Evolutionary conservation across 1,139 yeast species (phyloP).

Genomic region (Zygoascus meyerae): DNA sequence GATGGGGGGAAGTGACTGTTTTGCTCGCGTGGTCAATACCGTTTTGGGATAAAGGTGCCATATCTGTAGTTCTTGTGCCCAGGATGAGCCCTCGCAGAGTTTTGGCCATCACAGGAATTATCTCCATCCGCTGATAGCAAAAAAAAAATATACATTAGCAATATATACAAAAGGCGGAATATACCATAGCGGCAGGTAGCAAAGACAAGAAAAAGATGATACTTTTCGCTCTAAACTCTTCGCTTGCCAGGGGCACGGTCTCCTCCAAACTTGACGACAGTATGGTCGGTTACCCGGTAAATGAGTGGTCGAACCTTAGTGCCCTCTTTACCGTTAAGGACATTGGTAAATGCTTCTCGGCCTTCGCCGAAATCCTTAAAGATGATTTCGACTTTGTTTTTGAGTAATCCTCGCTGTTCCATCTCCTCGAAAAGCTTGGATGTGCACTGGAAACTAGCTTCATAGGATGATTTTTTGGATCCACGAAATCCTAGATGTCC

Average conservation of each 20-base stretch:
- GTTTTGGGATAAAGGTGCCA: too few relatives aligned
- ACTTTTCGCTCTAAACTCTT: conserved; percentile 47
- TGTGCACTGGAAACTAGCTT: conserved; percentile 87
- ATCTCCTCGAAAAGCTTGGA: conserved; percentile 67
- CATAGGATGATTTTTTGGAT: conserved; percentile 73
- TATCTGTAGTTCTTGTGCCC: too few relatives aligned
- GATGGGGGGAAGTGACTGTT: too few relatives aligned
- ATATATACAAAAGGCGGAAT: not conserved
- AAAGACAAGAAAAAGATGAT: too few relatives aligned
- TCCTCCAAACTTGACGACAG: conserved; percentile 89
- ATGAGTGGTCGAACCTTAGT: conserved; percentile 56
- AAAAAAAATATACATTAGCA: not conserved
- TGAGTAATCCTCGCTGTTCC: conserved; percentile 46
- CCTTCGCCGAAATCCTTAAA: conserved; percentile 85
- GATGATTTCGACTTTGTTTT: conserved; percentile 50
- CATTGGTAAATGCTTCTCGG: conserved; percentile 77
- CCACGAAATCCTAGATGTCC: conserved; percentile 41
- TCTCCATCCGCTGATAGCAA: not conserved
- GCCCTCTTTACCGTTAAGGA: conserved; percentile 89
- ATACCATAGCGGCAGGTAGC: not conserved
- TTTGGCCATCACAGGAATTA: too few relatives aligned
- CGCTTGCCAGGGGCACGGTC: conserved; percentile 77
- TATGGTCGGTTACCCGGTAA: conserved; percentile 66
- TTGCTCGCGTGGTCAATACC: too few relatives aligned
- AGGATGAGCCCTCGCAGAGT: too few relatives aligned